Evolutionary conservation across 2,329 filamentous ascomycete genomes (phyloP), one percentile per base, ranked within the genome.

Genomic region (Microascus cirrosus): DNA sequence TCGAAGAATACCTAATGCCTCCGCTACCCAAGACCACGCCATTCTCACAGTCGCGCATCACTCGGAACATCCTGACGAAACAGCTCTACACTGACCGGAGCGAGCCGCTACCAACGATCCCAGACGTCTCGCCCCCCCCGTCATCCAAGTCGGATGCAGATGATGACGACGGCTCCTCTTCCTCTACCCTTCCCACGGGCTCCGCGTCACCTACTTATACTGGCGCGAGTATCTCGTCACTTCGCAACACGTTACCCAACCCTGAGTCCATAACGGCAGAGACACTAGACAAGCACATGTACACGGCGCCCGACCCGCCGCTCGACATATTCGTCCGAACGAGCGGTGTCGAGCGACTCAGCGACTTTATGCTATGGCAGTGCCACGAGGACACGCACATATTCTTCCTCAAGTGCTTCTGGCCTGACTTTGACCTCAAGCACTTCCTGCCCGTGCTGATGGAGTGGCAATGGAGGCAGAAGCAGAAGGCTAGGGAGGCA

Each of bases 351-450:
- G 87, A 92, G 70, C 82, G 94, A 54, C 76, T 99, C 60, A 96
- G 91, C 68, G 94, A 99, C 70, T 99, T 97, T 66, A 94, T 99
- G 92, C 84, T 99, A 36, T 99, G 94, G 94, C 94, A 99, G 72
- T 94, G 90, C 65, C 92, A 97, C 68, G 84, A 96, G 67, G 80
- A 93, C 62, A 96, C 94, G 0, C 88, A 95, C 60, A 87, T 99
- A 62, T 90, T 95, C 60, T 99, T 97, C 69, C 74, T 96, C 59
- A 83, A 95, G 65, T 94, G 90, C 62, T 77, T 96, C 61, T 99
- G 94, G 94, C 94, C 94, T 1, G 90, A 96, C 62, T 96, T 99
- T 65, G 91, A 95, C 68, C 78, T 99, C 4, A 93, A 91, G 85
- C 83, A 92, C 60, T 96, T 97, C 71, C 72, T 99, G 20, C 94